Conservation (phyloP, 2,329 filamentous ascomycete genomes). For the Colletotrichum neosansevieriae region DNA sequence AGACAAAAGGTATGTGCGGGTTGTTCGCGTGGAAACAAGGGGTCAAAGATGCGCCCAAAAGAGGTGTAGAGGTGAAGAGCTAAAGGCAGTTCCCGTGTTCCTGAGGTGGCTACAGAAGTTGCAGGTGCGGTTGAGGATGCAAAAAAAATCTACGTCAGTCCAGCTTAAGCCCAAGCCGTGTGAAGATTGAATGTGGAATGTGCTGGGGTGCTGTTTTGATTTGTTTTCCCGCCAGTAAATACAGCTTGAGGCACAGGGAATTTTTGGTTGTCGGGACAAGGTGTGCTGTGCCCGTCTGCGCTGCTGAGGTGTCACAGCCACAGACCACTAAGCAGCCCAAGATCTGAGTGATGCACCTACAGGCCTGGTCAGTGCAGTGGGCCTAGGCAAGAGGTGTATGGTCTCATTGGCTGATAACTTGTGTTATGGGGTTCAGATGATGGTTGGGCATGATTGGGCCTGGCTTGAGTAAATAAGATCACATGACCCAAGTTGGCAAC, state of each 20-base stretch:
- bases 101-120: not conserved
- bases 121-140: slow-evolving; percentile 5
- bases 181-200: not conserved
- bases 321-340: not conserved
- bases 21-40: slow-evolving; percentile 34
- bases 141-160: slow-evolving; percentile 21
- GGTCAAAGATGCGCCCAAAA: slow-evolving; percentile 15
- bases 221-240: not conserved
- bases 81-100: slow-evolving; percentile 21
- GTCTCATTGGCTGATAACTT: not conserved
- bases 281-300: slow-evolving; percentile 4
- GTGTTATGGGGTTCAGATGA: not conserved
- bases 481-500: not conserved
- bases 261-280: slow-evolving; percentile 41
- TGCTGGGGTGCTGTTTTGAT: slow-evolving; percentile 22
- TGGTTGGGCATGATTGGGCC: slow-evolving; percentile 33
- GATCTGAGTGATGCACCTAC: not conserved
- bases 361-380: slow-evolving; percentile 8
- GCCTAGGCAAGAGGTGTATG: not conserved
- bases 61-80: slow-evolving; percentile 7
- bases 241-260: slow-evolving; percentile 24
- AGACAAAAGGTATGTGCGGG: slow-evolving; percentile 18
- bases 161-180: not conserved
- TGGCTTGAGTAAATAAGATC: slow-evolving; percentile 8
- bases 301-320: slow-evolving; percentile 1